These are phyloP conservation scores for Fraxinus greggii DNA, from an alignment of 305 asterid species.

Conservation along the genomic window DNA sequence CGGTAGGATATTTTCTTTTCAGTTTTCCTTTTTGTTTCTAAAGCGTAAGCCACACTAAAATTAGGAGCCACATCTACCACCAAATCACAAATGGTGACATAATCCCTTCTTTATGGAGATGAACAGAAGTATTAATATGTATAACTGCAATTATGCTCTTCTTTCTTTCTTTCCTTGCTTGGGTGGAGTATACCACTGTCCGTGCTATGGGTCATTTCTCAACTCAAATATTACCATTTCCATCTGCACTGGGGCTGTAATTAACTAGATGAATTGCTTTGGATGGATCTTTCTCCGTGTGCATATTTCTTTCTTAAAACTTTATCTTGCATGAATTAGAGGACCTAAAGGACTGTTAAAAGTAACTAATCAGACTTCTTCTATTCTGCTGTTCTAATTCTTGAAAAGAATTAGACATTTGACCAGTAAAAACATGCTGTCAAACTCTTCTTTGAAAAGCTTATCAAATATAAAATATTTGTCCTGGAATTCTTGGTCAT, in stretches of 20 bases:
- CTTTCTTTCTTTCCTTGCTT: neutral
- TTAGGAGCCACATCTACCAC: neutral
- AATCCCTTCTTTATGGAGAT: neutral
- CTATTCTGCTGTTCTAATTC: constrained; percentile 15
- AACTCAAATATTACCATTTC: neutral
- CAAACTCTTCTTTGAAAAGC: constrained; percentile 12
- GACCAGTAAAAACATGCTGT: constrained; percentile 11
- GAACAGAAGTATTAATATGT: neutral
- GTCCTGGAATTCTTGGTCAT: constrained; percentile 2
- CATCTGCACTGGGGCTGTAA: neutral
- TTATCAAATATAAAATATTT: neutral
- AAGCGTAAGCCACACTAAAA: neutral
- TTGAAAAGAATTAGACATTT: constrained; percentile 5
- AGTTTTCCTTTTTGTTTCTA: neutral
- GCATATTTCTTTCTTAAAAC: neutral
- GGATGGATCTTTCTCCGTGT: neutral
- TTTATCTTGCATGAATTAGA: neutral
- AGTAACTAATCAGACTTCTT: neutral
- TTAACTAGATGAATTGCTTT: neutral
- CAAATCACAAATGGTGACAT: neutral
- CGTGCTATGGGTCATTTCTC: neutral
- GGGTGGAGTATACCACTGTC: neutral
- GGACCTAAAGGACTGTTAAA: neutral
- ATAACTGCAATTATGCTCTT: neutral
- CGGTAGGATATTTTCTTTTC: constrained; percentile 37